phyloP scores from a whole-genome alignment of 202 grass and related monocot species.

The Setaria italica region DNA sequence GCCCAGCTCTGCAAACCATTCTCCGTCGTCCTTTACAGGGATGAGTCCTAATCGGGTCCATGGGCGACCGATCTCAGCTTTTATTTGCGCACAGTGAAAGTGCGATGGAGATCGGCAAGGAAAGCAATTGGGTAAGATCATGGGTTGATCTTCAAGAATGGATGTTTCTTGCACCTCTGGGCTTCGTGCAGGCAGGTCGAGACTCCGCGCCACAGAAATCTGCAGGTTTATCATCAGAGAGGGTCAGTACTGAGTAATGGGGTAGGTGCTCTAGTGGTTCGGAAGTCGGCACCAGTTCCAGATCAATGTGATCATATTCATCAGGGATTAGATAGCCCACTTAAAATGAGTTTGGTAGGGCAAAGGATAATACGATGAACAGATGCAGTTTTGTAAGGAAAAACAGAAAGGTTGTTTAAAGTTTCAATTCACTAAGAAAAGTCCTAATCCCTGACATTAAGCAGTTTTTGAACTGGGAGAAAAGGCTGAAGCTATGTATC shows the following conservation, averaged over 20 bases:
- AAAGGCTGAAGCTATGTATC: background rate
- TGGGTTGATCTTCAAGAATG: constrained; percentile 42
- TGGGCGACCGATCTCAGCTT: background rate
- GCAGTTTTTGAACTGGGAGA: background rate
- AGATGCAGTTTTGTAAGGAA: background rate
- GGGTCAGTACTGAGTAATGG: constrained; percentile 11
- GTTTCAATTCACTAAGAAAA: background rate
- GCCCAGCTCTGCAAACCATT: constrained; percentile 34
- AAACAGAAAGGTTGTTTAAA: background rate
- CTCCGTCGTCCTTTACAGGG: constrained; percentile 44
- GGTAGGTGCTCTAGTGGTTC: background rate
- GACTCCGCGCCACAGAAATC: constrained; percentile 19
- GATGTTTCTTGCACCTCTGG: constrained; percentile 41
- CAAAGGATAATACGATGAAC: background rate
- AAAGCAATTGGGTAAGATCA: constrained; percentile 36
- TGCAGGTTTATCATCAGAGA: constrained; percentile 44
- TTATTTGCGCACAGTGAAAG: background rate
- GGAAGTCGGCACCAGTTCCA: background rate
- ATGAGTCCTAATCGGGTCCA: constrained; percentile 3
- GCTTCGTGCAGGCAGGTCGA: constrained; percentile 14
- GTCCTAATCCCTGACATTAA: background rate
- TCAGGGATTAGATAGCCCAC: background rate
- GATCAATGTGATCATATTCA: background rate
- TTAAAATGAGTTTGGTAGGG: constrained; percentile 18
- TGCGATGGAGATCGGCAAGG: background rate